phyloP scores from a whole-genome alignment of 768 basidiomycete species.

The Collybiopsis confluens region DNA sequence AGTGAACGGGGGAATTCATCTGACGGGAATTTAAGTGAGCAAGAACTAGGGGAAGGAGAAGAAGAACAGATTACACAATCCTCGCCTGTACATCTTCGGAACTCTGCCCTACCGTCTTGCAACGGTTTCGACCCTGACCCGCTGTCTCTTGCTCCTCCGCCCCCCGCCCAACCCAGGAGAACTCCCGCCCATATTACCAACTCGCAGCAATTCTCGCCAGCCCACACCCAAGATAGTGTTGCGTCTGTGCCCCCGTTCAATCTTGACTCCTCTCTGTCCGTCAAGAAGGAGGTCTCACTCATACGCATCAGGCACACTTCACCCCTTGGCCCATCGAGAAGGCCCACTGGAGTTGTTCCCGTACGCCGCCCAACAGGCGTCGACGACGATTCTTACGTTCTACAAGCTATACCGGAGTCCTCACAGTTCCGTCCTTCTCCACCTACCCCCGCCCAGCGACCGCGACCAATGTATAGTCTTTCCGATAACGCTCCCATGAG shows the following conservation, averaged over 20 bases:
- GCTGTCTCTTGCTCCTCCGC: not conserved
- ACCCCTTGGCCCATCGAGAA: too few relatives aligned
- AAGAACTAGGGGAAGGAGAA: not conserved
- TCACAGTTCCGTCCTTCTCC: conserved; percentile 5
- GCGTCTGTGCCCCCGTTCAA: not conserved
- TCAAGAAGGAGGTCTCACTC: not conserved
- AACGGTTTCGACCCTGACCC: too few relatives aligned
- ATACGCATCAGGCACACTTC: not conserved
- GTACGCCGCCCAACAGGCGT: too few relatives aligned
- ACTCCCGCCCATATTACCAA: not conserved
- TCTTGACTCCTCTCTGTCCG: not conserved
- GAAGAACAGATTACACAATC: not conserved
- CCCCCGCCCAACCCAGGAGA: not conserved
- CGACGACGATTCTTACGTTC: not conserved
- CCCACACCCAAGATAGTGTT: not conserved
- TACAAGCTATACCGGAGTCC: not conserved
- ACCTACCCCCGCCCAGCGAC: not conserved
- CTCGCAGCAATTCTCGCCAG: not conserved
- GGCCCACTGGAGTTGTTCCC: not conserved
- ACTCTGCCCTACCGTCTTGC: too few relatives aligned
- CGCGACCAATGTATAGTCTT: not conserved
- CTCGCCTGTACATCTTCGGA: not conserved
- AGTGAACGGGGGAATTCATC: not conserved
- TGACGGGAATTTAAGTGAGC: not conserved
- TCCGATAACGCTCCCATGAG: too few relatives aligned